Evolutionary conservation across 2,329 filamentous ascomycete genomes (phyloP).

Genomic region (Cyclaneusma minus): DNA sequence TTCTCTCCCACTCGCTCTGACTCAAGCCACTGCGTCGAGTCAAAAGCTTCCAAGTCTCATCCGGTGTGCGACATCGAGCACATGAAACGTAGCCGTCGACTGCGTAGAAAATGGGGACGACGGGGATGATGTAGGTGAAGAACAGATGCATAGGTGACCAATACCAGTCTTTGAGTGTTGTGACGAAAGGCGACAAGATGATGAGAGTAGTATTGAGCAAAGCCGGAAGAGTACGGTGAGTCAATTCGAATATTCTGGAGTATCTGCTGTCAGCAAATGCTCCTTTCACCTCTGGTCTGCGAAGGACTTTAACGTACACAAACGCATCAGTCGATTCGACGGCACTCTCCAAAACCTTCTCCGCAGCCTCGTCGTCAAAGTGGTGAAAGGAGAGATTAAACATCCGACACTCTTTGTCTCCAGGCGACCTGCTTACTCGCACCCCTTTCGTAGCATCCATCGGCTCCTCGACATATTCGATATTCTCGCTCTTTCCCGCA

Average conservation of each 20-base stretch:
- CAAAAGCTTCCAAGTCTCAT: no score
- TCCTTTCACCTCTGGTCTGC: no score
- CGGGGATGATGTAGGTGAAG: slow-evolving; percentile 50
- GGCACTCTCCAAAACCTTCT: slow-evolving; percentile 45
- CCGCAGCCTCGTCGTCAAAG: slow-evolving; percentile 51
- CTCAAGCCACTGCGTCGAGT: no score
- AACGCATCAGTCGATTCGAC: slow-evolving; percentile 51
- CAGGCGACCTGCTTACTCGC: slow-evolving; percentile 31
- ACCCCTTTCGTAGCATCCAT: slow-evolving; percentile 47
- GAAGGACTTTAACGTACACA: slow-evolving; percentile 23
- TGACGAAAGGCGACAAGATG: slow-evolving; percentile 32
- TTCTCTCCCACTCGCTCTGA: no score
- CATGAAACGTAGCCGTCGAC: slow-evolving; percentile 57
- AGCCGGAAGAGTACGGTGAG: slow-evolving; percentile 42
- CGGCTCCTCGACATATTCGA: slow-evolving; percentile 42
- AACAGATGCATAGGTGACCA: slow-evolving; percentile 29
- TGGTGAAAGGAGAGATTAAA: slow-evolving; percentile 68
- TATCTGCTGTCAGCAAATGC: background rate
- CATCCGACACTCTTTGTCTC: slow-evolving; percentile 44
- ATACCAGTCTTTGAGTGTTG: slow-evolving; percentile 33
- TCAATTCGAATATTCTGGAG: slow-evolving; percentile 53
- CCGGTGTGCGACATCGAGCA: no score
- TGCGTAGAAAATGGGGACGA: slow-evolving; percentile 50
- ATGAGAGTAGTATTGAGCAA: slow-evolving; percentile 36
- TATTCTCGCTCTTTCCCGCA: slow-evolving; percentile 32